Evolutionary conservation across 768 basidiomycete species (phyloP), one percentile per base, ranked within the genome.

Genomic region (Suillus subaureus): DNA sequence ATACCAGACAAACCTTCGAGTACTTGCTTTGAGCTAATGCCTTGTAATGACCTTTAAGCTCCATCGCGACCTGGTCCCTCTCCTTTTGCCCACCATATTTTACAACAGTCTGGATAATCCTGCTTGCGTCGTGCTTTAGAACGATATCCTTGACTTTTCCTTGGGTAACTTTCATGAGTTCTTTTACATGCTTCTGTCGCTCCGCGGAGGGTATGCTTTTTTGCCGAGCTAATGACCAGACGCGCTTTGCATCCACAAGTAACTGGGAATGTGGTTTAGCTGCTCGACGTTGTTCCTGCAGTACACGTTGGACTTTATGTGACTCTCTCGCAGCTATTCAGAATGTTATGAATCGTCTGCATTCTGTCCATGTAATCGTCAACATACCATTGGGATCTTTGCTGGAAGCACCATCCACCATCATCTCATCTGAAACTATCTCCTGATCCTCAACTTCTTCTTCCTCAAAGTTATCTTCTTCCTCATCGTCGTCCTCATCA

Each of bases 111-210:
- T 92, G 91, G 26, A 92, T 86, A 66, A 94, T 94, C 68, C 90
- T 86, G 71, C 93, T 94, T 9, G 94, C 94, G 75, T 97, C 94
- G 71, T 97, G 96, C 76, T 96, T 97, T 73, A 93, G 85, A 2
- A 92, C 90, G 43, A 97, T 88, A 39, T 96, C 94, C 66, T 89
- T 89, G 52, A 97, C 88, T 69, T 89, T 88, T 6, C 94, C 94
- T 26, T 90, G 86, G 26, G 95, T 87, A 54, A 90, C 83, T 37
- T 81, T 79, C 87, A 94, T 93, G 11, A 98, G 83, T 33, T 87
- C 85, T 55, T 83, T 80, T 65, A 97, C 81, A 58, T 94, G 88
- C 70, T 88, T 87, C 68, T 89, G 87, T 28, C 95, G 87, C 71
- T 96, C 91, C 31, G 85, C 76, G 26, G 88, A 79, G 0, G 87